These are phyloP conservation scores for Claviceps spartinae DNA, from an alignment of 2,329 filamentous ascomycete genomes.

Conservation along the genomic window DNA sequence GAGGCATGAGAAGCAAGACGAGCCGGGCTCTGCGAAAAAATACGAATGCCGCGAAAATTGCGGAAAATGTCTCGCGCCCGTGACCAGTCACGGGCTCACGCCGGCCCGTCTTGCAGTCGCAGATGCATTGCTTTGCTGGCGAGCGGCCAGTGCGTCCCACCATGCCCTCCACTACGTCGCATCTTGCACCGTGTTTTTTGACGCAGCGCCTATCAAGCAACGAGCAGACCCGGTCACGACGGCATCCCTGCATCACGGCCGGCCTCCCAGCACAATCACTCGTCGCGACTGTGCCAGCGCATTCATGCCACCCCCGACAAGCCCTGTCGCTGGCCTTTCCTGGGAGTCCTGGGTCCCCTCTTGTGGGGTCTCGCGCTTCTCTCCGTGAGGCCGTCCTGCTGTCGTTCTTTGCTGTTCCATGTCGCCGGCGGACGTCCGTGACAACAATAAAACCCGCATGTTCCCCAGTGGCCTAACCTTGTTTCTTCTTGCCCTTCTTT, in stretches of 20 bases:
- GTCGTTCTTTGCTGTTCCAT: constrained; percentile 6
- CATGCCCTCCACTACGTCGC: constrained; percentile 22
- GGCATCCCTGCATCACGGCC: constrained; percentile 19
- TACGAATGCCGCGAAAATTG: neutral
- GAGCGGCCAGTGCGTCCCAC: constrained; percentile 24
- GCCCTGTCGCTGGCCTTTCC: constrained; percentile 7
- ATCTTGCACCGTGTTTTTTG: constrained; percentile 7
- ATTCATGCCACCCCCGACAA: constrained; percentile 23
- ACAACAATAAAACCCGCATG: constrained; percentile 35
- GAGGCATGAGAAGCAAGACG: neutral
- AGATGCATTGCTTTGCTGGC: constrained; percentile 31
- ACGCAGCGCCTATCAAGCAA: constrained; percentile 24
- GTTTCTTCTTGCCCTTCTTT: constrained; percentile 16
- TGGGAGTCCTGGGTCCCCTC: constrained; percentile 9
- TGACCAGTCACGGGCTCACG: neutral
- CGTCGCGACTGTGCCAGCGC: constrained; percentile 31
- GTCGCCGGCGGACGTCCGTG: constrained; percentile 15
- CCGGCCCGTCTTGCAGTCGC: neutral
- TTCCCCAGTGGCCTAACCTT: constrained; percentile 25
- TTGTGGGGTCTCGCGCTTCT: constrained; percentile 12
- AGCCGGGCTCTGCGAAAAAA: too few species aligned
- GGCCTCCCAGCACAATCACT: constrained; percentile 23
- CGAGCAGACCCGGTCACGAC: constrained; percentile 20
- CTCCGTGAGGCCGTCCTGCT: neutral
- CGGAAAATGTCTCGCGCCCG: neutral